phyloP scores from a whole-genome alignment of 2,329 filamentous ascomycete species.

The Phaeosphaeria sp. region DNA sequence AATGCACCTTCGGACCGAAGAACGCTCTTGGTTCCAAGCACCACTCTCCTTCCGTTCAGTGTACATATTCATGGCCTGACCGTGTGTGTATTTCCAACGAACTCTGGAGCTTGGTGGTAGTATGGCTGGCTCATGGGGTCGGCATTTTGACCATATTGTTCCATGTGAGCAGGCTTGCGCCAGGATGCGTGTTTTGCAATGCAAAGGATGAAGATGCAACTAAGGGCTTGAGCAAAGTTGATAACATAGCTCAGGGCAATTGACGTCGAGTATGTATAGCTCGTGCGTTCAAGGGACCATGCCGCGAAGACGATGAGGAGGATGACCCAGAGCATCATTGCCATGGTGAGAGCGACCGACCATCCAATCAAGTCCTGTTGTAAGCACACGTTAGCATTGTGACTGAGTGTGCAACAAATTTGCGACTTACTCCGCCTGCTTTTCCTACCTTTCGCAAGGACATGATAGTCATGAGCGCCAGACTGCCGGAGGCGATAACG shows the following conservation, averaged over 20 bases:
- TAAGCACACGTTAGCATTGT: neutral
- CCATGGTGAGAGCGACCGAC: slow-evolving; percentile 19
- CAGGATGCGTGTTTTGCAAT: slow-evolving; percentile 27
- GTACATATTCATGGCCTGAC: neutral
- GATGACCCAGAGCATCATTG: slow-evolving; percentile 26
- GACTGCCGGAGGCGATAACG: slow-evolving; percentile 16
- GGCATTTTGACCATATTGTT: slow-evolving; percentile 16
- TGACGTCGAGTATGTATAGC: slow-evolving; percentile 2
- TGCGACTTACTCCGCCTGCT: slow-evolving; percentile 24
- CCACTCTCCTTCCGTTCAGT: neutral
- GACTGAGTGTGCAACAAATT: neutral
- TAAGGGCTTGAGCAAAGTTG: slow-evolving; percentile 22
- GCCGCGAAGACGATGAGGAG: slow-evolving; percentile 18
- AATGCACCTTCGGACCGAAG: neutral
- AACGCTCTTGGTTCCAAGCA: neutral
- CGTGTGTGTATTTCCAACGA: slow-evolving; percentile 4
- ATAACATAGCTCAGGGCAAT: slow-evolving; percentile 18
- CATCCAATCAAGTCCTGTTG: slow-evolving; percentile 25
- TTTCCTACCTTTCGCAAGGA: slow-evolving; percentile 20
- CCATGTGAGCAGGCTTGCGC: neutral
- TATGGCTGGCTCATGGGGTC: slow-evolving; percentile 13
- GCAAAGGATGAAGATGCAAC: slow-evolving; percentile 26
- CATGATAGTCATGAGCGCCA: slow-evolving; percentile 20
- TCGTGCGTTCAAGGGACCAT: neutral
- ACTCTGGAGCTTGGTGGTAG: slow-evolving; percentile 20